Conservation (phyloP, 1,139 yeast species). For the Suhomyces maxii region DNA sequence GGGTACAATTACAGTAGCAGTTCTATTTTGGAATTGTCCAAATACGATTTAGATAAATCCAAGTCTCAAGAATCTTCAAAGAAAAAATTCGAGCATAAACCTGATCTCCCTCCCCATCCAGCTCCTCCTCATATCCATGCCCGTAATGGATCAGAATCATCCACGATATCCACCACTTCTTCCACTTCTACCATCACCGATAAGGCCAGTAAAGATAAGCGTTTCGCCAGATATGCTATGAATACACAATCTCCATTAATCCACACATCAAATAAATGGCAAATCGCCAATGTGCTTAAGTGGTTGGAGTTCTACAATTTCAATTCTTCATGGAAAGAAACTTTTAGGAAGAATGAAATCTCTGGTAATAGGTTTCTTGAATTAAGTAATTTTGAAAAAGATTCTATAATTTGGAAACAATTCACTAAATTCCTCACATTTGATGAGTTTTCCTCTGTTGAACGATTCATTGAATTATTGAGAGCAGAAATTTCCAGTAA, state of each 20-base stretch:
- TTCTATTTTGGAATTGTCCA: constrained; percentile 18
- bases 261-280: constrained; percentile 53
- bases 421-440: constrained; percentile 40
- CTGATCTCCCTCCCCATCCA: constrained; percentile 1
- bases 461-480: constrained; percentile 50
- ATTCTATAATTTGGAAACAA: constrained; percentile 50
- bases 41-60: constrained; percentile 5
- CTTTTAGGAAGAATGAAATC: constrained; percentile 59
- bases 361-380: constrained; percentile 66
- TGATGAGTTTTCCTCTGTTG: constrained; percentile 50
- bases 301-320: constrained; percentile 74
- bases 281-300: constrained; percentile 56
- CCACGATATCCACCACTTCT: constrained; percentile 32
- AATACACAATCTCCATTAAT: constrained; percentile 30
- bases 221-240: constrained; percentile 50
- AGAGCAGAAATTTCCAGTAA: constrained; percentile 21
- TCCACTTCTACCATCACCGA: constrained; percentile 33
- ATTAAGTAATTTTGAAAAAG: constrained; percentile 65
- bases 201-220: constrained; percentile 35
- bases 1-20: constrained; percentile 31
- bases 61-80: constrained; percentile 2
- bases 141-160: constrained; percentile 41
- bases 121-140: constrained; percentile 21
- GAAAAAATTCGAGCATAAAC: background rate
- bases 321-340: constrained; percentile 69